A percentile compares a stretch with the other conserved stretches of the same genome.
phyloP scores from a whole-genome alignment of 2,329 filamentous ascomycete genomes.

The Ascochyta viciae-villosae region DNA sequence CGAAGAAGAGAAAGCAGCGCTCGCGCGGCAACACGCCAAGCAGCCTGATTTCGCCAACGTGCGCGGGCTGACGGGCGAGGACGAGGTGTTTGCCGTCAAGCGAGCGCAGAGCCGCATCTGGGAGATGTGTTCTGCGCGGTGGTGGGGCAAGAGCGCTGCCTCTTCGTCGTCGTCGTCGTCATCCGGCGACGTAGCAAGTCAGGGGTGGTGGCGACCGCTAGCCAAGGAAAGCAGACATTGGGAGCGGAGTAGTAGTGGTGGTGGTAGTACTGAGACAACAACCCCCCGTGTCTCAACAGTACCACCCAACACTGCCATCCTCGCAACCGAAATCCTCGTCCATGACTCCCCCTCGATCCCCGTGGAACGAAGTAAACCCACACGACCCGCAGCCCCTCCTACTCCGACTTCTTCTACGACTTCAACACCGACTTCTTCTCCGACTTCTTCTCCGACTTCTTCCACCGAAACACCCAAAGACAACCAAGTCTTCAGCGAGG shows the following conservation, averaged over 20 bases:
- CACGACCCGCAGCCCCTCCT: too few species aligned
- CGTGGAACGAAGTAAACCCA: constrained; percentile 1
- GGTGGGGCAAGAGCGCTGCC: constrained; percentile 65
- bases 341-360: not conserved
- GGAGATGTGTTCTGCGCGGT: constrained; percentile 78
- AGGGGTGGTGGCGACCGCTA: constrained; percentile 72
- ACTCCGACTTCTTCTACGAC: too few species aligned
- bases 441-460: too few species aligned
- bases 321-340: not conserved
- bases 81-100: constrained; percentile 83
- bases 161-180: constrained; percentile 25
- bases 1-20: constrained; percentile 1
- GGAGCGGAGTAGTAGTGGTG: constrained; percentile 56
- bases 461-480: not conserved
- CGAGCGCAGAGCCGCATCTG: constrained; percentile 78
- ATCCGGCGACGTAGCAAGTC: constrained; percentile 26
- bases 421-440: too few species aligned
- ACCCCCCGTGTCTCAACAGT: not conserved
- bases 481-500: constrained; percentile 16
- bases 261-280: not conserved
- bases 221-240: constrained; percentile 69
- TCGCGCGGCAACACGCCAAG: not conserved
- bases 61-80: constrained; percentile 76
- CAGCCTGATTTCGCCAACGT: constrained; percentile 70
- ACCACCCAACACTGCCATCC: constrained; percentile 9